Base-by-base conservation (phyloP, 306 rosid species). In the Cicer pinnatifidum region DNA sequence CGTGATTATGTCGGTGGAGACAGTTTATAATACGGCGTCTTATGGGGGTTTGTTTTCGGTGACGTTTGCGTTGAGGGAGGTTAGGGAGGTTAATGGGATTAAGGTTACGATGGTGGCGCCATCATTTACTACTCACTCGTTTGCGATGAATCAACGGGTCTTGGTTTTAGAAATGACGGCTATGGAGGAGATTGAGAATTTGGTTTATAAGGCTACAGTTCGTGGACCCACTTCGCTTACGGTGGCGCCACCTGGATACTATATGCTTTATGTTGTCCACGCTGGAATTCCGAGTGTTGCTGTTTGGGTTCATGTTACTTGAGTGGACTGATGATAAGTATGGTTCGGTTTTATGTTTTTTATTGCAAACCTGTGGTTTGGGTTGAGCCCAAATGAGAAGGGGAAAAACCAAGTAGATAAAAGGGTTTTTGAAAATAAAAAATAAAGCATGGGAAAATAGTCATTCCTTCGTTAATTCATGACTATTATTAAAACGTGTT, bases 81-180 rank as follows among this genome's bases (percentile, higher is more conserved):
- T 51, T 48, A 61, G 47, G 12, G 7, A 45, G 0, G 53, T 43
- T 6, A 39, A 45, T 6, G 81, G 77, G 62, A 45, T 89, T 0
- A 3, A 52, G 0, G 85, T 87, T 7, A 62, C 75, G 20, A 74
- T 89, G 33, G 65, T 89, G 40, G 87, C 90, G 38, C 96, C 93
- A 64, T 85, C 96, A 57, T 90, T 90, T 75, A 88, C 88, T 0
- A 90, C 96, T 5, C 96, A 90, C 76, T 90, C 96, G 5, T 79
- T 84, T 6, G 84, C 84, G 0, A 88, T 90, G 93, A 90, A 88
- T 46, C 96, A 90, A 52, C 72, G 93, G 79, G 6, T 90, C 71
- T 7, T 90, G 53, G 47, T 84, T 74, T 47, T 90, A 62, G 85
- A 74, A 0, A 77, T 84, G 7, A 40, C n/a, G 0, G 48, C 8